Conservation (phyloP, 768 basidiomycete genomes). For the Boletus reticuloceps region DNA sequence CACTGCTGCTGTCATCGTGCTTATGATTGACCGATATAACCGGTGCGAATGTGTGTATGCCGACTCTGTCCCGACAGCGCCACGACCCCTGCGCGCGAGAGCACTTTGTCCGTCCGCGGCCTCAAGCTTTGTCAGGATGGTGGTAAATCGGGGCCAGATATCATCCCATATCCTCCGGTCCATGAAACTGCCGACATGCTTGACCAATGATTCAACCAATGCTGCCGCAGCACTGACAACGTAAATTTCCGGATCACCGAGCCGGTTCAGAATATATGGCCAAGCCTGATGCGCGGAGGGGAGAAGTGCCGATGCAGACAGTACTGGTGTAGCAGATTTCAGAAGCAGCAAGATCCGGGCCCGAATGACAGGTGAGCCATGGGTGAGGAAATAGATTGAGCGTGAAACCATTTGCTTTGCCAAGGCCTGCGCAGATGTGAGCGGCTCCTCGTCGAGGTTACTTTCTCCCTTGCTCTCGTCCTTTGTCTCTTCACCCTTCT, state of each 20-base stretch:
- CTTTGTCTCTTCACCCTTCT: constrained; percentile 24
- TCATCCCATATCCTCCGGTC: constrained; percentile 83
- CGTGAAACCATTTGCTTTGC: constrained; percentile 85
- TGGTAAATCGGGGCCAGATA: constrained; percentile 82
- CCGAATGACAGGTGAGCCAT: constrained; percentile 82
- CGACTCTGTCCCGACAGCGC: constrained; percentile 59
- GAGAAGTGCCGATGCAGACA: constrained; percentile 71
- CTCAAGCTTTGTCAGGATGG: constrained; percentile 58
- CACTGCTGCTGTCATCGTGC: constrained; percentile 67
- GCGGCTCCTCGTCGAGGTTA: constrained; percentile 42
- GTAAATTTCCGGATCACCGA: constrained; percentile 69
- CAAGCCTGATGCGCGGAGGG: constrained; percentile 86
- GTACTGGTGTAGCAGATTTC: constrained; percentile 67
- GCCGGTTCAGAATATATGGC: constrained; percentile 90
- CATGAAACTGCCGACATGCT: constrained; percentile 83
- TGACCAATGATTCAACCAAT: constrained; percentile 69
- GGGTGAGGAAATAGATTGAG: constrained; percentile 88
- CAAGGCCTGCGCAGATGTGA: constrained; percentile 71
- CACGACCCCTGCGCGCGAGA: constrained; percentile 52
- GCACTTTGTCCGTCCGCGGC: constrained; percentile 66
- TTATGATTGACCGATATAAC: constrained; percentile 71
- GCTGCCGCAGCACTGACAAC: constrained; percentile 76
- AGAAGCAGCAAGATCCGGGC: constrained; percentile 79
- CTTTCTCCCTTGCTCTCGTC: constrained; percentile 12
- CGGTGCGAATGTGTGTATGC: constrained; percentile 82